phyloP scores from a whole-genome alignment of 257 asterid genomes.

The Leonotis leonurus region DNA sequence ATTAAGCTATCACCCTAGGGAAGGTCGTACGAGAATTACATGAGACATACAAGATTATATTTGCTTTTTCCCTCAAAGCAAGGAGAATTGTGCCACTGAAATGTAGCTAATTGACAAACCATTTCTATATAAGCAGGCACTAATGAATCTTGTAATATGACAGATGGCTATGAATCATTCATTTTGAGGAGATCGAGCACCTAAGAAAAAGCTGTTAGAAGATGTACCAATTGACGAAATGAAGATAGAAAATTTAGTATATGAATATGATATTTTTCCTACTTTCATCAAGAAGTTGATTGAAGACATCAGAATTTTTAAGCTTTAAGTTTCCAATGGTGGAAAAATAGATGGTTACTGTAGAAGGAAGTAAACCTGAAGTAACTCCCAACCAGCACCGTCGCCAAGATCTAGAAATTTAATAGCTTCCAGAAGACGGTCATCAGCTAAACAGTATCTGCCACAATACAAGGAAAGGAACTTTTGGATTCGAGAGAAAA shows the following conservation, averaged over 20 bases:
- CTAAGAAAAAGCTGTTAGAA: neutral
- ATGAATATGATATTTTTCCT: neutral
- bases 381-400: slow-evolving; percentile 90
- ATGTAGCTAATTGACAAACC: neutral
- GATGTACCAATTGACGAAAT: neutral
- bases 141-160: neutral
- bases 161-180: neutral
- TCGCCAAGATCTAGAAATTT: slow-evolving; percentile 64
- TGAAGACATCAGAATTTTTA: neutral
- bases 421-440: slow-evolving; percentile 66
- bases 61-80: neutral
- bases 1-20: too few species aligned
- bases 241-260: neutral
- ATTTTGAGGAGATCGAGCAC: neutral
- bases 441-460: slow-evolving; percentile 87
- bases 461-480: slow-evolving; percentile 2
- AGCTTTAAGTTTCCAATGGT: neutral
- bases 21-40: neutral
- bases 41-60: neutral
- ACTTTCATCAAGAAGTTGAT: neutral
- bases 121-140: neutral
- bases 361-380: slow-evolving; percentile 48
- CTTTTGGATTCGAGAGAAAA: neutral
- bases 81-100: neutral
- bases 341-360: neutral